phyloP scores from a whole-genome alignment of 441 rosid genomes.

The Bocquillonia castaneifolia region DNA sequence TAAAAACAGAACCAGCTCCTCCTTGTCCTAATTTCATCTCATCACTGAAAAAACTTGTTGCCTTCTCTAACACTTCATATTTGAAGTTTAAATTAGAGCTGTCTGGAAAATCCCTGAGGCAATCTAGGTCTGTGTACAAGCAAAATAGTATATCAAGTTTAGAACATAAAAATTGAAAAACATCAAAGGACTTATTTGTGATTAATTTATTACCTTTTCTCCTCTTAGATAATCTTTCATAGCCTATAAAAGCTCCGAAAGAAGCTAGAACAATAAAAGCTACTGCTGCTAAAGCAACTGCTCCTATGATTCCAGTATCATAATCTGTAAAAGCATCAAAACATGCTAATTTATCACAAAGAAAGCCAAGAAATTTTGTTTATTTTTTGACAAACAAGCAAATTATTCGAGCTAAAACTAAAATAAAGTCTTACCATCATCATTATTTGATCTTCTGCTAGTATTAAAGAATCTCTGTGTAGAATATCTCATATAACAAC shows the following conservation, averaged over 20 bases:
- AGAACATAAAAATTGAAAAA: no score
- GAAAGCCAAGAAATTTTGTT: no score
- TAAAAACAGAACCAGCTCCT: constrained; percentile 65
- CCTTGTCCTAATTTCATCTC: constrained; percentile 66
- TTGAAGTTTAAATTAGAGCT: constrained; percentile 35
- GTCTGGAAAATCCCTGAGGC: not conserved
- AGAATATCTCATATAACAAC: constrained; percentile 63
- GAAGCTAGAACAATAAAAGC: constrained; percentile 31
- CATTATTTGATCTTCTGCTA: not conserved
- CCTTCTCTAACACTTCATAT: constrained; percentile 56
- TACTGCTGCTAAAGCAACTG: constrained; percentile 16
- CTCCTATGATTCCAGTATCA: not conserved
- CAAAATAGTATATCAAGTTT: not conserved
- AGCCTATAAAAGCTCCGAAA: constrained; percentile 47
- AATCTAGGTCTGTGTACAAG: constrained; percentile 18
- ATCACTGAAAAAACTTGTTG: constrained; percentile 45
- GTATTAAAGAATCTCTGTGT: constrained; percentile 36
- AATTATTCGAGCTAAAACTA: not conserved
- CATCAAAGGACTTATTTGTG: no score
- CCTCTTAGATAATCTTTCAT: constrained; percentile 34
- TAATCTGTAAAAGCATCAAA: constrained; percentile 7
- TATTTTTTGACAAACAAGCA: not conserved
- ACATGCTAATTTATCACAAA: not conserved
- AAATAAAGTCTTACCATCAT: constrained; percentile 20
- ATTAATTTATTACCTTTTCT: constrained; percentile 30